Base-by-base conservation (phyloP, 108 stramenopile species). In the Stephanodiscus triporus region DNA sequence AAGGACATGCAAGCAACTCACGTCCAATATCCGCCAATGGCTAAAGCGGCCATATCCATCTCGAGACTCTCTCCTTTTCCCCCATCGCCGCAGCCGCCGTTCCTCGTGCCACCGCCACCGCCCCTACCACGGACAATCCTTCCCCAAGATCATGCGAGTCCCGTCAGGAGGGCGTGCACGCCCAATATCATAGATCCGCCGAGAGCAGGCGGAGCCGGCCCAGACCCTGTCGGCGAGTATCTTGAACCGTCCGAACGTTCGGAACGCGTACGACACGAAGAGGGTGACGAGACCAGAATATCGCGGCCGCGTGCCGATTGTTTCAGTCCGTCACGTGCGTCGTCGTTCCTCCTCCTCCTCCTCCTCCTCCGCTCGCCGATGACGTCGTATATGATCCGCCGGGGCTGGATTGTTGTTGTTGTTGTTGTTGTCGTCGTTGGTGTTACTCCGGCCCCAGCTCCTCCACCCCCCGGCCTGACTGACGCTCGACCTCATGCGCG, bases 171-270 rank as follows among this genome's bases (percentile, higher is more conserved):
- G 0, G 90, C 90, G 78, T 95, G 94, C 42, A 73, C 36, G 29
- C 73, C 83, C 58, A 88, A 66, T 20, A 95, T 82, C 67, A n/a
- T n/a, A 89, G 65, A 51, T 88, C 87, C 14, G 89, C 94, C 6
- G 86, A 70, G 34, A 95, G 81, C 19, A 95, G 55, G 38, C 94
- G 85, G 68, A 92, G 92, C 24, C n/a, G n/a, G 91, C 90, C 9
- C 88, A 91, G n/a, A 89, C 78, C 17, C 87, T 77, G 74, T 95
- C 94, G 48, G 91, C 89, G 40, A 95, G 45, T 11, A 92, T 16
- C 68, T 95, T 92, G 74, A 91, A 95, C 6, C n/a, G n/a, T 89
- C 86, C 23, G 78, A 81, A 63, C 94, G 83, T 63, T 95, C 94
- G n/a, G n/a, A 70, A 68, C 9, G 91, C 87, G 72, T 95, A 95